Evolutionary conservation across 1,284 basidiomycete species (phyloP).

Genomic region (Blastosporella zonata): DNA sequence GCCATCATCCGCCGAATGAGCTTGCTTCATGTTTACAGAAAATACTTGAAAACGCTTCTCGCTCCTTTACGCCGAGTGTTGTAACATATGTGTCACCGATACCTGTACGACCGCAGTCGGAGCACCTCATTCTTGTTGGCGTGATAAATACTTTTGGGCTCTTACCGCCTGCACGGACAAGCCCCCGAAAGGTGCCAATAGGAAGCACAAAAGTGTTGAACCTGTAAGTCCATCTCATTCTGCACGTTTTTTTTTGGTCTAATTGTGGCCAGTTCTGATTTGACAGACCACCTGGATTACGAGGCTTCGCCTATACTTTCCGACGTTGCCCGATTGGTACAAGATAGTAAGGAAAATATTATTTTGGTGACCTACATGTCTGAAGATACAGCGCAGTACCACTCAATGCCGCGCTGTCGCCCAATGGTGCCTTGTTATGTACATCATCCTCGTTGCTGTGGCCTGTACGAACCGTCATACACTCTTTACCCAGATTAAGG

Average conservation of each 20-base stretch:
- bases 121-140: conserved; percentile 38
- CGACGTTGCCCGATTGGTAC: conserved; percentile 38
- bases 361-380: background rate
- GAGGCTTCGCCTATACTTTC: conserved; percentile 44
- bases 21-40: conserved; percentile 23
- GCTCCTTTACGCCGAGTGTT: conserved; percentile 38
- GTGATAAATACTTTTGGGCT: conserved; percentile 43
- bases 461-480: conserved; percentile 40
- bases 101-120: conserved; percentile 18
- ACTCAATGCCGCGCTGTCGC: conserved; percentile 48
- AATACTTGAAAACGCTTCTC: conserved; percentile 33
- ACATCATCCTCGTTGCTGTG: conserved; percentile 44
- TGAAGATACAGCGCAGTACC: conserved; percentile 38
- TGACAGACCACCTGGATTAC: conserved; percentile 52
- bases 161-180: conserved; percentile 30
- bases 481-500: conserved; percentile 42
- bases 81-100: conserved; percentile 39
- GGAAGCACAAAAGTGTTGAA: conserved; percentile 52
- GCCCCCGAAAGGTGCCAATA: conserved; percentile 39
- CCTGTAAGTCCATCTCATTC: conserved; percentile 40
- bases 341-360: conserved; percentile 40
- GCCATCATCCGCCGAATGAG: conserved; percentile 7
- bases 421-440: conserved; percentile 53
- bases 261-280: conserved; percentile 42
- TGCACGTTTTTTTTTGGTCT: conserved; percentile 1